Percentiles rank a stretch among this genome's conserved stretches.
Conservation (phyloP, 1,284 basidiomycete species). For the Bondarzewia mesenterica region DNA sequence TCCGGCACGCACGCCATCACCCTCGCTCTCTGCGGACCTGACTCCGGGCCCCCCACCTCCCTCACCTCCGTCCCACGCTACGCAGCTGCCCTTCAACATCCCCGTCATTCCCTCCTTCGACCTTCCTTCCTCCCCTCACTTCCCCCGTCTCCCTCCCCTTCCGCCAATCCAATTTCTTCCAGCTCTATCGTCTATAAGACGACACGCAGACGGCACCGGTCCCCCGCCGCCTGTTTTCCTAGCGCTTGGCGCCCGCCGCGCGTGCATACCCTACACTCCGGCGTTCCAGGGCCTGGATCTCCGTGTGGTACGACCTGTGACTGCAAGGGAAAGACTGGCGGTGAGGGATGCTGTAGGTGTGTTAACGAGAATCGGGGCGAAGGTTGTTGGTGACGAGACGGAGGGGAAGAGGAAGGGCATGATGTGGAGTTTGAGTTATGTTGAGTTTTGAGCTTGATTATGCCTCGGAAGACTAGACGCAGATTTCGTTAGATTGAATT, state of each 20-base stretch:
- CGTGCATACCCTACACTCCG: slow-evolving; percentile 14
- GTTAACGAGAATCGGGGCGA: slow-evolving; percentile 11
- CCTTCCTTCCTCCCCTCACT: neutral
- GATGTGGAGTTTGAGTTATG: slow-evolving; percentile 17
- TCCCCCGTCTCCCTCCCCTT: slow-evolving; percentile 5
- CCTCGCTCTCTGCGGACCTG: neutral
- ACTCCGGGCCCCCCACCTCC: neutral
- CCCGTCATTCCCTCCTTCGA: slow-evolving; percentile 1
- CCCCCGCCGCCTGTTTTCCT: slow-evolving; percentile 12
- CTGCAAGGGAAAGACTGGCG: slow-evolving; percentile 12
- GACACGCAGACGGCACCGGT: neutral
- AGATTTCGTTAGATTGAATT: too few relatives aligned
- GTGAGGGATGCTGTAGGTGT: slow-evolving; percentile 12
- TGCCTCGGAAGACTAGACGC: too few relatives aligned
- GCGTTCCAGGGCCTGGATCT: slow-evolving; percentile 14
- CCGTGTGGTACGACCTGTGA: slow-evolving; percentile 12
- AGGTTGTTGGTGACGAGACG: slow-evolving; percentile 6
- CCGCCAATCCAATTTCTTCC: slow-evolving; percentile 15
- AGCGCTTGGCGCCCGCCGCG: slow-evolving; percentile 14
- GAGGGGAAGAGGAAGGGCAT: slow-evolving; percentile 7
- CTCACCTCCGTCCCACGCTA: neutral
- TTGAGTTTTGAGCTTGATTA: slow-evolving; percentile 5
- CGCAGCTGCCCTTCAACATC: neutral
- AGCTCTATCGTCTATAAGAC: slow-evolving; percentile 4
- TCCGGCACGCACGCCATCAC: neutral